These are phyloP conservation scores for Pythium aristosporum DNA, from an alignment of 352 stramenopile species.

Conservation along the genomic window DNA sequence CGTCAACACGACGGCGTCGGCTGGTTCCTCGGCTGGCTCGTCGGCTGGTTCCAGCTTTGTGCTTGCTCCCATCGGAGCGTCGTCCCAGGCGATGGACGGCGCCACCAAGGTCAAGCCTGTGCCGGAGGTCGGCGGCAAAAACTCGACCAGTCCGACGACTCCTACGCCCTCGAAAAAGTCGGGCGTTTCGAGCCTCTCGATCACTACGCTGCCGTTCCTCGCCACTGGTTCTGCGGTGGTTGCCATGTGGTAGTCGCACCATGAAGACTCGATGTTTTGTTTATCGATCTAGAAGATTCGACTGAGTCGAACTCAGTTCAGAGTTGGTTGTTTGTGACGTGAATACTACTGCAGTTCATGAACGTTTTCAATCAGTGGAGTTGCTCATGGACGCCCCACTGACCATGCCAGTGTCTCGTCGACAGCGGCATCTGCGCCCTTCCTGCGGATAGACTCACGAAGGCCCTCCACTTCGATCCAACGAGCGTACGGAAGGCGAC, in stretches of 20 bases:
- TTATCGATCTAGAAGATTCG: neutral
- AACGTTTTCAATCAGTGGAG: no score
- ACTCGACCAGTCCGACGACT: neutral
- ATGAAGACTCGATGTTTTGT: neutral
- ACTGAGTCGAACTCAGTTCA: neutral
- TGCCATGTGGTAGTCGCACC: neutral
- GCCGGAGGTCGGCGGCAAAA: neutral
- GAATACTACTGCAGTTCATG: neutral
- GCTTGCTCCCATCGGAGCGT: neutral
- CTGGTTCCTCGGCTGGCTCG: neutral
- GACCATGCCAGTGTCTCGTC: slow-evolving; percentile 33
- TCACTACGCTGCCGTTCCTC: neutral
- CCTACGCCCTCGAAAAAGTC: neutral
- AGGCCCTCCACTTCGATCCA: slow-evolving; percentile 80
- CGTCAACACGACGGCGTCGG: neutral
- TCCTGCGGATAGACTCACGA: slow-evolving; percentile 62
- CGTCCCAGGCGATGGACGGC: neutral
- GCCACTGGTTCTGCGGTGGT: neutral
- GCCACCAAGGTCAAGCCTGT: neutral
- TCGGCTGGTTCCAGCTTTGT: slow-evolving; percentile 1
- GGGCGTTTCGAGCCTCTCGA: neutral
- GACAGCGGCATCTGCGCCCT: slow-evolving; percentile 31
- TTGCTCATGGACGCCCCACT: neutral
- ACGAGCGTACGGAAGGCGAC: slow-evolving; percentile 74
- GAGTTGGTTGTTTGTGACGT: neutral